Evolutionary conservation across 129 eudicot species (phyloP).

Genomic region (Logfia minima): DNA sequence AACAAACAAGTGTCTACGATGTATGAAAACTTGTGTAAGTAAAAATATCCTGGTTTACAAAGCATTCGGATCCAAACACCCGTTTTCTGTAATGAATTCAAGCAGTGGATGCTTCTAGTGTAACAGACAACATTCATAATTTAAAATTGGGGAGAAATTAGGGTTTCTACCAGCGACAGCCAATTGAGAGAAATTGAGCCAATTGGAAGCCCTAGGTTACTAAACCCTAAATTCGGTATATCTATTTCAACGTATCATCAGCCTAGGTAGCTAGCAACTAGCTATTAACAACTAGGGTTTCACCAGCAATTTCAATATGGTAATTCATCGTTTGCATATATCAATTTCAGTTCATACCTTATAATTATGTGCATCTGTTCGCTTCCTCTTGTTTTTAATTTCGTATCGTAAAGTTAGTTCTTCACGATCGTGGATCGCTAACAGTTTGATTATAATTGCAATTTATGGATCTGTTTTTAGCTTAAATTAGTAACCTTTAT

Average conservation of each 20-base stretch:
- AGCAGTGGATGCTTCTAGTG: constrained; percentile 22
- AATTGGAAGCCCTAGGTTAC: constrained; percentile 6
- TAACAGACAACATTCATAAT: background rate
- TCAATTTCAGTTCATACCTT: background rate
- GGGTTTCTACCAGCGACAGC: constrained; percentile 1
- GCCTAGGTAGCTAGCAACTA: background rate
- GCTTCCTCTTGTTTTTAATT: background rate
- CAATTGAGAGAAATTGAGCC: background rate
- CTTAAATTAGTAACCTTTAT: constrained; percentile 1
- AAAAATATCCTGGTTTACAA: background rate
- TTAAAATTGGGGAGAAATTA: background rate
- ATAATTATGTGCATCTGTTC: background rate
- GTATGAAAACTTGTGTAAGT: background rate
- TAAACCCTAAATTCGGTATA: constrained; percentile 11
- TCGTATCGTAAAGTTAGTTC: background rate
- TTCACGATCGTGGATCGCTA: background rate
- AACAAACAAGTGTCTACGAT: background rate
- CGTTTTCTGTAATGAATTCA: background rate
- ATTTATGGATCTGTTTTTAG: background rate
- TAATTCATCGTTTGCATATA: constrained; percentile 5
- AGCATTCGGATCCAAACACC: background rate
- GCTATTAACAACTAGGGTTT: constrained; percentile 27
- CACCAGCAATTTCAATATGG: constrained; percentile 29
- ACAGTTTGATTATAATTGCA: no score
- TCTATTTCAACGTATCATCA: constrained; percentile 5